These are phyloP conservation scores for Amaranthus hypochondriacus DNA, from an alignment of 148 eudicot genomes.

Conservation along the genomic window DNA sequence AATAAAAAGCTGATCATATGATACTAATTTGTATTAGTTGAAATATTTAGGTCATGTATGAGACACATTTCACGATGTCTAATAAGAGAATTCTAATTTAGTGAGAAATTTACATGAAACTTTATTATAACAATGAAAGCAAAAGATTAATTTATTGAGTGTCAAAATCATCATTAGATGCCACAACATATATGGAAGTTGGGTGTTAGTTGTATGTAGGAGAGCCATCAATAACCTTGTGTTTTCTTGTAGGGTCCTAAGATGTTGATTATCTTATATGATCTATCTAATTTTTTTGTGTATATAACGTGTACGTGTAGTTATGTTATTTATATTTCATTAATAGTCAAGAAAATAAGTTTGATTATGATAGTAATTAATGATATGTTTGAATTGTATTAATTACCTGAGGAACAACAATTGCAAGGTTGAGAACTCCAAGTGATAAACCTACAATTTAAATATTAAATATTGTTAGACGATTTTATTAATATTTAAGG, in stretches of 20 bases:
- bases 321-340: background rate
- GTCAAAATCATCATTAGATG: slow-evolving; percentile 19
- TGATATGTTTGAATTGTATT: background rate
- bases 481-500: background rate
- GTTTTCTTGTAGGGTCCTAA: slow-evolving; percentile 17
- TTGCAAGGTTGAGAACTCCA: slow-evolving; percentile 67
- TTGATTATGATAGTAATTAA: background rate
- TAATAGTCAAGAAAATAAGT: background rate
- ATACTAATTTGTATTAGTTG: too few relatives aligned
- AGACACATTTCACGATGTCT: too few relatives aligned
- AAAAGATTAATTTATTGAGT: background rate
- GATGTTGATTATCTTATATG: background rate
- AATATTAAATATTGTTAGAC: background rate
- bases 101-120: slow-evolving; percentile 16
- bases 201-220: slow-evolving; percentile 11
- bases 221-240: background rate
- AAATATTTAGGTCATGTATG: too few relatives aligned
- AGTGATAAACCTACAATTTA: slow-evolving; percentile 44
- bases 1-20: too few relatives aligned
- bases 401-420: slow-evolving; percentile 61
- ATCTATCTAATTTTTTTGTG: background rate
- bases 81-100: too few relatives aligned
- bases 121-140: slow-evolving; percentile 2
- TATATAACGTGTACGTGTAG: slow-evolving; percentile 16
- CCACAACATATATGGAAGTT: slow-evolving; percentile 12